phyloP scores from a whole-genome alignment of 192 early-diverging fungal genomes.

The Helicostylum pulchrum region DNA sequence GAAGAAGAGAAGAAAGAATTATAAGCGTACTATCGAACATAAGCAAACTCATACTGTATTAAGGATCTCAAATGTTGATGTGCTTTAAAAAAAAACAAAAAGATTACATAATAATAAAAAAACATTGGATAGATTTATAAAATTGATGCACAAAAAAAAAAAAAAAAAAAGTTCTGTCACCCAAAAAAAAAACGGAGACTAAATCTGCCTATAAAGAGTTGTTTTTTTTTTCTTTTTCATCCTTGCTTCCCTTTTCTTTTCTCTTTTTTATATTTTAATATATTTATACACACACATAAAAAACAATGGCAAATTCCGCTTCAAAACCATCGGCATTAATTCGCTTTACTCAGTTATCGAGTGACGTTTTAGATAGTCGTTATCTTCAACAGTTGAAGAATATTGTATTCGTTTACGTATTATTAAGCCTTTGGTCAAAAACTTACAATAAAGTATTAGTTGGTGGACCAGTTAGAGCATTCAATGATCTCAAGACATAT shows the following conservation, averaged over 20 bases:
- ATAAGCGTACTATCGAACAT: slow-evolving; percentile 64
- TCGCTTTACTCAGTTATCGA: background rate
- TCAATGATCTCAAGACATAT: slow-evolving; percentile 40
- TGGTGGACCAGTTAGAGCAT: slow-evolving; percentile 54
- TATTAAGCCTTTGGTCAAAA: slow-evolving; percentile 46
- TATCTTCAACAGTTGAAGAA: slow-evolving; percentile 42
- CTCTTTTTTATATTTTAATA: background rate
- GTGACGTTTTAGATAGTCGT: slow-evolving; percentile 7
- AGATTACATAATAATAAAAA: slow-evolving; percentile 3
- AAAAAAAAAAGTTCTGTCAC: background rate
- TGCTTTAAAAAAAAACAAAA: slow-evolving; percentile 21
- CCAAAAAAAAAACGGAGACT: slow-evolving; percentile 4
- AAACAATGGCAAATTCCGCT: background rate
- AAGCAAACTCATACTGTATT: slow-evolving; percentile 73
- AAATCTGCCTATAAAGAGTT: background rate
- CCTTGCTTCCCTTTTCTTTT: background rate
- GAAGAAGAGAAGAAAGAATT: slow-evolving; percentile 78
- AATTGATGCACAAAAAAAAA: background rate
- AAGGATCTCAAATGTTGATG: slow-evolving; percentile 66
- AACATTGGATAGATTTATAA: background rate
- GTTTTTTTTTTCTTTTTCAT: background rate
- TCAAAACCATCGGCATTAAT: background rate
- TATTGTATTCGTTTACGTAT: slow-evolving; percentile 55
- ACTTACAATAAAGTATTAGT: slow-evolving; percentile 48
- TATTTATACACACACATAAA: background rate